phyloP scores from a whole-genome alignment of 345 rosid genomes.

The Odontarrhena argentea region DNA sequence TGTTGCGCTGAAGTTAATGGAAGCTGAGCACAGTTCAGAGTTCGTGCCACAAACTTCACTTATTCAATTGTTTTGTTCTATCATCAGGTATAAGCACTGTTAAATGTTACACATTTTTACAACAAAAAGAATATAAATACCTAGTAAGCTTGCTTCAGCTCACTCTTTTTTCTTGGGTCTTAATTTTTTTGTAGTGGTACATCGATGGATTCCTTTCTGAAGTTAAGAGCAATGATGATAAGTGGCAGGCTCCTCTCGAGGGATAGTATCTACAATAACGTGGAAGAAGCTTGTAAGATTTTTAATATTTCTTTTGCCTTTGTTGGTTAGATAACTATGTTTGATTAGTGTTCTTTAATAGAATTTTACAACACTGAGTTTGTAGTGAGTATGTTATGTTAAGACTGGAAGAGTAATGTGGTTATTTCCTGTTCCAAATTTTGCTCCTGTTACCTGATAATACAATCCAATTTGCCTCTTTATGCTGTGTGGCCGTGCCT shows the following conservation, averaged over 20 bases:
- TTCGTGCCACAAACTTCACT: conserved; percentile 69
- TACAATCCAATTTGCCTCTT: background rate
- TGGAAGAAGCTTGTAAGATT: conserved; percentile 70
- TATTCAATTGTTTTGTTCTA: conserved; percentile 64
- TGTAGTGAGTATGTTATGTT: conserved; percentile 9
- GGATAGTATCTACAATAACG: conserved; percentile 48
- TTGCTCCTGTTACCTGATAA: conserved; percentile 4
- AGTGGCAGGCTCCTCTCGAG: conserved; percentile 78
- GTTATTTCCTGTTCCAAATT: conserved; percentile 1
- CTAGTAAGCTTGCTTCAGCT: conserved; percentile 14
- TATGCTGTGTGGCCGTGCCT: background rate
- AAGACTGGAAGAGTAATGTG: background rate
- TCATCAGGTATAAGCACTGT: conserved; percentile 59
- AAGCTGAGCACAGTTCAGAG: conserved; percentile 71
- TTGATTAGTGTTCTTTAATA: conserved; percentile 3
- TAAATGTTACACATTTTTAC: background rate
- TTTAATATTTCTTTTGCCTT: background rate
- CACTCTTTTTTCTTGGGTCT: conserved; percentile 19
- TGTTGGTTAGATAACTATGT: background rate
- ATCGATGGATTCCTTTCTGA: conserved; percentile 54
- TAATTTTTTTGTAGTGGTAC: conserved; percentile 49
- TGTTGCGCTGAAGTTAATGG: conserved; percentile 57
- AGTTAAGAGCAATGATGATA: conserved; percentile 83
- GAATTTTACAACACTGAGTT: background rate
- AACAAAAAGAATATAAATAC: conserved; percentile 11